Conservation (phyloP, 2,329 filamentous ascomycete species). For the Trichoderma sp. region DNA sequence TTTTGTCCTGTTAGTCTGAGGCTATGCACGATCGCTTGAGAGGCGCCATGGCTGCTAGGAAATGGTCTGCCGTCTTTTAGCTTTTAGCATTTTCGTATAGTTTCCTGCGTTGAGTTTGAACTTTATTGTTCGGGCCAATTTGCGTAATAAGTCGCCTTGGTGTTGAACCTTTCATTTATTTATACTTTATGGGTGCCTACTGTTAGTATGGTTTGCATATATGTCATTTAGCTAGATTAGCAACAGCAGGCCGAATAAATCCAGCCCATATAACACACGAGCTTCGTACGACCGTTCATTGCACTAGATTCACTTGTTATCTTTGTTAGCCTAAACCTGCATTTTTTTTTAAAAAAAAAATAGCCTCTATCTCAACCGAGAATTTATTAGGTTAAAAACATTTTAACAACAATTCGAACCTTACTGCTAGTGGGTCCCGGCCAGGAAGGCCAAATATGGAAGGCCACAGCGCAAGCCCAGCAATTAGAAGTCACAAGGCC, state of each 20-base stretch:
- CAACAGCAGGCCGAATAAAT: background rate
- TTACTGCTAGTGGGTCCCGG: background rate
- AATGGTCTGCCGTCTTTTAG: background rate
- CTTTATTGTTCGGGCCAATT: background rate
- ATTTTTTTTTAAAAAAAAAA: background rate
- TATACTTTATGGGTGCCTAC: too few species aligned
- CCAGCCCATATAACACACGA: too few species aligned
- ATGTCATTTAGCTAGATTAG: background rate
- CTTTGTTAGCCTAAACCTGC: background rate
- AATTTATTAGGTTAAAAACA: background rate
- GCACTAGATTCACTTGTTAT: background rate
- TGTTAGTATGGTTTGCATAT: background rate
- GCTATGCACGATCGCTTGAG: too few species aligned
- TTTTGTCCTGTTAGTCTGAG: too few species aligned
- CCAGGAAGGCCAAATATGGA: background rate
- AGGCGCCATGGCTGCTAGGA: too few species aligned
- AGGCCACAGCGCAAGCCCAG: background rate
- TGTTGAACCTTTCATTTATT: background rate
- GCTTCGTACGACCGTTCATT: background rate
- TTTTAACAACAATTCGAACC: background rate
- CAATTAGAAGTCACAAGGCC: background rate
- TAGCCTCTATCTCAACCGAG: background rate
- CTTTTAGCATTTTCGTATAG: background rate
- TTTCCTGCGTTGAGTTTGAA: background rate
- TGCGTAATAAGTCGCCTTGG: background rate